These are phyloP conservation scores for Cenchrus americanus DNA, from an alignment of 176 grass and related monocot species.

Conservation along the genomic window DNA sequence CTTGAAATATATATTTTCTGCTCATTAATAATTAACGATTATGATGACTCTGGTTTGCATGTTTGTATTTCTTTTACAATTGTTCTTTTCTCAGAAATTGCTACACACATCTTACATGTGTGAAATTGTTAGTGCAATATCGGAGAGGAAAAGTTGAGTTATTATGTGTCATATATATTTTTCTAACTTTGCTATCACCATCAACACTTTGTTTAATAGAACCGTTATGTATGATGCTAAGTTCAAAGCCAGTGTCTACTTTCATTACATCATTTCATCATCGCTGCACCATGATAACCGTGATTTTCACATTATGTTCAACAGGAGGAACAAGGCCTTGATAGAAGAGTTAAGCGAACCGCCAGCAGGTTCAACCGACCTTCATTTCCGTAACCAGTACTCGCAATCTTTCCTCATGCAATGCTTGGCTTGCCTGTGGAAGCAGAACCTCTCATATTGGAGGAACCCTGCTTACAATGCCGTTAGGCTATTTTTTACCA, in stretches of 20 bases:
- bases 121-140: no score
- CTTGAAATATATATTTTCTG: neutral
- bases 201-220: neutral
- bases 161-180: neutral
- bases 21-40: neutral
- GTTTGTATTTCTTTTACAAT: neutral
- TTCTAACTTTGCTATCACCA: neutral
- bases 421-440: conserved; percentile 87
- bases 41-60: neutral
- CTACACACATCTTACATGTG: no score
- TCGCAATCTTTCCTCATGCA: conserved; percentile 65
- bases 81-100: no score
- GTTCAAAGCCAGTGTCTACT: neutral
- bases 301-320: conserved; percentile 3
- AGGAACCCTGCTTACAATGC: conserved; percentile 87
- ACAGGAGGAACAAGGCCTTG: conserved; percentile 70
- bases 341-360: conserved; percentile 72
- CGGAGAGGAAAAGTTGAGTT: no score
- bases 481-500: conserved; percentile 70
- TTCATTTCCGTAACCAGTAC: conserved; percentile 69
- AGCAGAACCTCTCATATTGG: conserved; percentile 90
- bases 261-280: neutral
- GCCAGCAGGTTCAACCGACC: conserved; percentile 59
- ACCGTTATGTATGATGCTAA: neutral
- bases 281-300: neutral